A percentile compares a stretch with the other conserved stretches of the same genome.
These are phyloP conservation scores for Rhizopus delemar DNA, from an alignment of 371 early-diverging fungal genomes.

Conservation along the genomic window DNA sequence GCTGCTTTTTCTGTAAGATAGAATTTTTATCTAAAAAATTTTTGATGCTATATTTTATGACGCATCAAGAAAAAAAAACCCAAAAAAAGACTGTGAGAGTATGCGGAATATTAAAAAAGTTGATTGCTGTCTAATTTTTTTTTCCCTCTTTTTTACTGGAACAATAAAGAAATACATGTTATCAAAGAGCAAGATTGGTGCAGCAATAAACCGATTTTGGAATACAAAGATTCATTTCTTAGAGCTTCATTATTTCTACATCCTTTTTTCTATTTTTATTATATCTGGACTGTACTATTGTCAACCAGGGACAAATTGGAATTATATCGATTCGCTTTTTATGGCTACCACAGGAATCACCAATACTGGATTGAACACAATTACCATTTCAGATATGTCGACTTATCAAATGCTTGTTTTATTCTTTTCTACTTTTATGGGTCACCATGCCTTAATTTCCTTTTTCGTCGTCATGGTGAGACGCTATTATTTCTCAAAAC, in stretches of 20 bases:
- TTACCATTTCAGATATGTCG: constrained; percentile 37
- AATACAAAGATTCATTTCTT: constrained; percentile 34
- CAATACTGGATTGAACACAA: constrained; percentile 40
- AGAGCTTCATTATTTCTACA: constrained; percentile 40
- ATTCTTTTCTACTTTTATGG: constrained; percentile 30
- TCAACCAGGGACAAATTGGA: constrained; percentile 35
- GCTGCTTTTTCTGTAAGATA: too few species aligned
- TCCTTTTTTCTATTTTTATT: constrained; percentile 24
- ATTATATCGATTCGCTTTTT: constrained; percentile 37
- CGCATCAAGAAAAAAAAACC: too few species aligned
- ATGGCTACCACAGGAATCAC: constrained; percentile 39
- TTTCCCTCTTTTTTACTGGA: too few species aligned
- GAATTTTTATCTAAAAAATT: too few species aligned
- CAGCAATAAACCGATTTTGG: constrained; percentile 23
- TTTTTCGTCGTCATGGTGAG: constrained; percentile 41
- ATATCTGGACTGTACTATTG: constrained; percentile 35
- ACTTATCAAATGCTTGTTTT: constrained; percentile 35
- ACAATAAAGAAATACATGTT: too few species aligned
- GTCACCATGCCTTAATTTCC: constrained; percentile 32
- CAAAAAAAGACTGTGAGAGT: too few species aligned
- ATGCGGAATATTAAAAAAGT: too few species aligned
- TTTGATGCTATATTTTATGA: too few species aligned
- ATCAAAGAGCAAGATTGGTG: constrained; percentile 6
- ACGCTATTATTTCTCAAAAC: constrained; percentile 38
- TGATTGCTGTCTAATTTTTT: too few species aligned